Evolutionary conservation across 371 early-diverging fungal genomes (phyloP).

Genomic region (Actinomucor elegans): DNA sequence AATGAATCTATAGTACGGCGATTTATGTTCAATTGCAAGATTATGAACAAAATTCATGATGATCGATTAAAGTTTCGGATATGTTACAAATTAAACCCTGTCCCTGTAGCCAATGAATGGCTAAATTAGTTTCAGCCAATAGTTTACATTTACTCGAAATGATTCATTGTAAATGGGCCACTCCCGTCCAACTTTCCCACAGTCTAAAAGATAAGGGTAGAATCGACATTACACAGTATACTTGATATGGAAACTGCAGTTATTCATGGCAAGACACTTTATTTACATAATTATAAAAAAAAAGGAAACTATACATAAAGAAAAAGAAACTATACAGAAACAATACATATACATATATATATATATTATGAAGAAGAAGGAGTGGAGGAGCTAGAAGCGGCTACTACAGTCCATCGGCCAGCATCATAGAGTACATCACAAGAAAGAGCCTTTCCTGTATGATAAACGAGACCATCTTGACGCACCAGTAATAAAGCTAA

Average conservation of each 20-base stretch:
- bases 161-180: slow-evolving; percentile 17
- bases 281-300: not conserved
- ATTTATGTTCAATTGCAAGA: not conserved
- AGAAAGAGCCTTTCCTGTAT: slow-evolving; percentile 35
- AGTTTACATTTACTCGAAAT: not conserved
- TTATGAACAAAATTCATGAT: no score
- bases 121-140: slow-evolving; percentile 7
- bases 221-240: slow-evolving; percentile 1
- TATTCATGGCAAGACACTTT: not conserved
- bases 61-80: no score
- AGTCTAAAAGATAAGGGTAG: not conserved
- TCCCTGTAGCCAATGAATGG: not conserved
- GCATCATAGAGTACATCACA: slow-evolving; percentile 22
- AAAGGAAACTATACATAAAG: not conserved
- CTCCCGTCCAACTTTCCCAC: slow-evolving; percentile 18
- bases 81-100: slow-evolving; percentile 2
- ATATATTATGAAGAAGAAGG: not conserved
- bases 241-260: slow-evolving; percentile 4
- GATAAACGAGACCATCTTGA: slow-evolving; percentile 39
- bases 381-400: slow-evolving; percentile 7
- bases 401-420: slow-evolving; percentile 22
- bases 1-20: not conserved
- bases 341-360: slow-evolving; percentile 1
- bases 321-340: slow-evolving; percentile 1
- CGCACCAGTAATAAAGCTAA: slow-evolving; percentile 32